Base-by-base conservation (phyloP, 208 protist genomes). In the Wallacemonas sp. region DNA sequence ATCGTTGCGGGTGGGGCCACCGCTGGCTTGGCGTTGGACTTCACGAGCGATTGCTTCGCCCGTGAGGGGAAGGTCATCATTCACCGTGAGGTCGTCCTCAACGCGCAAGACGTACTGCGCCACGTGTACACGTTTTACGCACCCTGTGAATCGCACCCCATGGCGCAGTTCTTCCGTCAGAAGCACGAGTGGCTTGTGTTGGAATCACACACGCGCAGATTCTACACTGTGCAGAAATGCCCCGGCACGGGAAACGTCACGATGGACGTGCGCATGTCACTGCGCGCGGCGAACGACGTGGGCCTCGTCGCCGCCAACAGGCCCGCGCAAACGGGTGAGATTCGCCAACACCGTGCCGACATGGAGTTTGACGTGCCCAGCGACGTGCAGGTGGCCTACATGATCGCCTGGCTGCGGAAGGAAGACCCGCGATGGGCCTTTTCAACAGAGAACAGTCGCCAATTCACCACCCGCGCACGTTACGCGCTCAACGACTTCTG, bases 141-240 rank as follows among this genome's bases (percentile, higher is more conserved):
- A 0, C 74, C 73, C 1, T 93, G 87, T 57, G 80, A 89, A 9
- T 79, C 85, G 19, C 93, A 93, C 74, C 59, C 52, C 1, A 53
- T 89, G 29, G 66, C 88, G 1, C 76, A 71, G 41, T 37, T 91
- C n/a, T 76, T 96, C 17, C 78, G 68, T 9, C 91, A 94, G 63
- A 96, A 93, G 45, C 91, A 96, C 57, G 87, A 96, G 68, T 96
- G 91, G 88, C 59, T 96, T 15, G 88, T 96, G 37, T 63, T 96
- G 32, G 87, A 96, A 67, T 93, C 86, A 1, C 79, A 93, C 61
- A 53, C 50, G 27, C 77, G 66, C 17, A 68, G 72, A 29, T 96
- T 87, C 71, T 96, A 93, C 75, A 87, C 81, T 0, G 82, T 96
- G 27, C 91, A 96, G 60, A 96, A 96, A 74, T 87, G 73, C 27